Base-by-base conservation (phyloP, 1,284 basidiomycete genomes). In the Grifola frondosa region DNA sequence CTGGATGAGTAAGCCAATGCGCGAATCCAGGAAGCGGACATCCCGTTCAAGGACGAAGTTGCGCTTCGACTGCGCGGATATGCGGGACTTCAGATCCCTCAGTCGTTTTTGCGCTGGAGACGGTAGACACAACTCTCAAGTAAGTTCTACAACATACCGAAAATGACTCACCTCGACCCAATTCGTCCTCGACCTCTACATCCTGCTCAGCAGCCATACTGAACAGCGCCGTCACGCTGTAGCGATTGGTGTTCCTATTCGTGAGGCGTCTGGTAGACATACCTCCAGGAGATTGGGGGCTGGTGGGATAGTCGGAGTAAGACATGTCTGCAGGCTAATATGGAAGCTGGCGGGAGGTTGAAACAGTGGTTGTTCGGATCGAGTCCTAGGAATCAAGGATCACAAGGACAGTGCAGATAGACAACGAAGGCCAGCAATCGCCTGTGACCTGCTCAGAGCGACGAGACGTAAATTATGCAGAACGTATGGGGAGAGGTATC, bases 131-230 rank as follows among this genome's bases (percentile, higher is more conserved):
- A 16, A n/a, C n/a, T n/a, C 2, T 15, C 25, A 22, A n/a, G 16
- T 13, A 26, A 4, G 6, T 13, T 15, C 16, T 15, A 24, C 30
- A 38, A 21, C 9, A 22, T 23, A 28, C 35, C 30, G 13, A 39
- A 25, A 16, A n/a, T 30, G 19, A 73, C 84, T 54, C 61, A 91
- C 92, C 91, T 77, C 92, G 77, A 8, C 95, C 94, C 46, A 99
- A 74, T 66, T 99, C 96, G 67, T 99, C 96, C 68, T 98, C 95
- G 31, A 98, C 91, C 65, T 99, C 97, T 21, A 97, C 89, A 63
- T 99, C 96, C 75, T 97, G 93, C 68, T 99, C 95, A 21, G 95
- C 96, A 10, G 95, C 95, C 84, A 99, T 93, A 59, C 89, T 93
- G 67, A 97, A 98, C 58, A 98, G 78, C 17, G 92, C 92, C 42